Evolutionary conservation across 768 basidiomycete genomes (phyloP).

Genomic region (Sutorius australiensis): DNA sequence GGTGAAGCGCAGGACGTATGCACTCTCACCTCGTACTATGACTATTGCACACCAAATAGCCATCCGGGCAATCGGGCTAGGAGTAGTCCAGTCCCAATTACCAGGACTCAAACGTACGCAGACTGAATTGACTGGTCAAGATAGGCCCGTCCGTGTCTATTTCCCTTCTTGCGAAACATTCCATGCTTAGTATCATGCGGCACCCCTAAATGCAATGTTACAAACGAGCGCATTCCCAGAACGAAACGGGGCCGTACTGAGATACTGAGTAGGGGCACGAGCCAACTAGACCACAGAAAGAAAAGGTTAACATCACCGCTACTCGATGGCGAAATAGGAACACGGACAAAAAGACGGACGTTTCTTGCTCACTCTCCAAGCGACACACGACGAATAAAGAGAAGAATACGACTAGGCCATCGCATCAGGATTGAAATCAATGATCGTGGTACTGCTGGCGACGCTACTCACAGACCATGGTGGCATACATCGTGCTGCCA

Average conservation of each 20-base stretch:
- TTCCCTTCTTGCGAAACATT: constrained; percentile 13
- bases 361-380: neutral
- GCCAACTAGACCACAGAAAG: constrained; percentile 10
- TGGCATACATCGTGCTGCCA: constrained; percentile 9
- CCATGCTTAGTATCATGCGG: constrained; percentile 20
- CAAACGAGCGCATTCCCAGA: neutral
- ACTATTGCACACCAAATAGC: neutral
- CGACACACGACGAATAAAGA: neutral
- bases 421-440: neutral
- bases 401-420: neutral
- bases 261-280: constrained; percentile 8
- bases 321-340: neutral
- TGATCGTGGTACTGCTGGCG: too few relatives aligned
- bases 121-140: constrained; percentile 12
- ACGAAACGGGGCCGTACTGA: constrained; percentile 4
- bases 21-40: too few relatives aligned
- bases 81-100: neutral
- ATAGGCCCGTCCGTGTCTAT: neutral
- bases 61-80: neutral
- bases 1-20: too few relatives aligned
- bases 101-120: neutral
- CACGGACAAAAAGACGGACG: constrained; percentile 10
- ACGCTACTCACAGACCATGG: constrained; percentile 5
- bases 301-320: neutral
- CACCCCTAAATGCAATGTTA: constrained; percentile 18